Percentiles rank a stretch among this genome's conserved stretches.
Conservation (phyloP, 768 basidiomycete species). For the Nidularia sp. region DNA sequence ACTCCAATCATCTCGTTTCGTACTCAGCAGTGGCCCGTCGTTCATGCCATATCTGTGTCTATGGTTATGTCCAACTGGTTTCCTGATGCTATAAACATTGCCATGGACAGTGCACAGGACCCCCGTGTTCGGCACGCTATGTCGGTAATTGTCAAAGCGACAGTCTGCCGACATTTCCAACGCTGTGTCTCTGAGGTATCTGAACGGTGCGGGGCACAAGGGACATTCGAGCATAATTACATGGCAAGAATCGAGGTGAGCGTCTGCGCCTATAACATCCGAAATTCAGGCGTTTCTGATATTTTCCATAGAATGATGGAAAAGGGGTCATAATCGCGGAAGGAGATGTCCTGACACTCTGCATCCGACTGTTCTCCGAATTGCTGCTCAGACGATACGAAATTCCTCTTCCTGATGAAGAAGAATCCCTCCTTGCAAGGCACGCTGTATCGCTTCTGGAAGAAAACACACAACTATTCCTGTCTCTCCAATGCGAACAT, state of each 20-base stretch:
- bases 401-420: constrained; percentile 45
- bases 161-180: constrained; percentile 50
- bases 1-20: constrained; percentile 59
- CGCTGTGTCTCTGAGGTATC: constrained; percentile 47
- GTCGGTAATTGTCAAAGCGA: constrained; percentile 53
- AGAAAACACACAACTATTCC: constrained; percentile 38
- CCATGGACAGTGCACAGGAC: constrained; percentile 34
- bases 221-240: constrained; percentile 61
- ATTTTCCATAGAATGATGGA: constrained; percentile 36
- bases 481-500: constrained; percentile 34
- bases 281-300: too few species aligned
- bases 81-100: constrained; percentile 27
- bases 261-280: constrained; percentile 3
- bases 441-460: constrained; percentile 44
- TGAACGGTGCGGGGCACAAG: constrained; percentile 65
- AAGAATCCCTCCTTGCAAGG: constrained; percentile 46
- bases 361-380: constrained; percentile 57
- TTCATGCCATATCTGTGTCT: constrained; percentile 46
- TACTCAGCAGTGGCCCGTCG: constrained; percentile 60
- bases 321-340: constrained; percentile 62
- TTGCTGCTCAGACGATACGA: constrained; percentile 50
- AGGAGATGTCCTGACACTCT: constrained; percentile 45
- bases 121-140: constrained; percentile 50
- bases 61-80: constrained; percentile 50
- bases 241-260: constrained; percentile 51